Evolutionary conservation across 768 basidiomycete species (phyloP), one percentile per base, ranked within the genome.

Genomic region (Daedalea quercina): DNA sequence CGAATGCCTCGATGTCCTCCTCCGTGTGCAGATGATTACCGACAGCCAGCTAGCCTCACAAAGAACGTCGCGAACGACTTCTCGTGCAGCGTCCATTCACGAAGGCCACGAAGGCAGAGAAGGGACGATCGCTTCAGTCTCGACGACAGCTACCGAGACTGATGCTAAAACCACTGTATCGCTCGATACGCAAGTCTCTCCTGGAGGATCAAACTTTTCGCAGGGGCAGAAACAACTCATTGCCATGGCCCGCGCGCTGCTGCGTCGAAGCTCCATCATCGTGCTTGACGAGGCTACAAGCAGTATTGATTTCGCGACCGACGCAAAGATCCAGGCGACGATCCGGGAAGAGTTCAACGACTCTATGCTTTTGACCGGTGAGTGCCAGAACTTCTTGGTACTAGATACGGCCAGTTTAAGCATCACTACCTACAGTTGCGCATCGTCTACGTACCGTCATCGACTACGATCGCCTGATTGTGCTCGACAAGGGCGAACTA

Each of bases 141-240:
- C 64, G 3, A 57, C 61, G n/a, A 57, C 59, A 2, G 53, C 52
- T 7, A 86, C 84, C 0, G 82, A 84, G 22, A 63, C 75, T 2
- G 86, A 87, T 20, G 50, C 61, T 26, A 85, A 79, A 62, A 75
- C 73, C 0, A 71, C 72, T 0, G 71, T 94, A 25, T 75, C 80
- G 0, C 74, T 95, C 3, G 82, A 89, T 19, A 89, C 86, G 0
- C 82, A 86, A 54, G 86, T 95, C 9, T 90, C 90, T 0, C 76
- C 89, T 0, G 92, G 92, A 0, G 93, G 93, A 0, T 76, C 82
- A 26, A 95, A 96, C 70, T 94, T 96, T 67, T 94, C 90, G 1
- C 90, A 93, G 54, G 94, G 94, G 9, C 93, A 97, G 64, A 68
- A 92, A 9, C 94, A 97, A 61, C 70, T 92, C 15, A 87, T 93